phyloP scores from a whole-genome alignment of 352 stramenopile genomes.

The Aphanomyces invadans region DNA sequence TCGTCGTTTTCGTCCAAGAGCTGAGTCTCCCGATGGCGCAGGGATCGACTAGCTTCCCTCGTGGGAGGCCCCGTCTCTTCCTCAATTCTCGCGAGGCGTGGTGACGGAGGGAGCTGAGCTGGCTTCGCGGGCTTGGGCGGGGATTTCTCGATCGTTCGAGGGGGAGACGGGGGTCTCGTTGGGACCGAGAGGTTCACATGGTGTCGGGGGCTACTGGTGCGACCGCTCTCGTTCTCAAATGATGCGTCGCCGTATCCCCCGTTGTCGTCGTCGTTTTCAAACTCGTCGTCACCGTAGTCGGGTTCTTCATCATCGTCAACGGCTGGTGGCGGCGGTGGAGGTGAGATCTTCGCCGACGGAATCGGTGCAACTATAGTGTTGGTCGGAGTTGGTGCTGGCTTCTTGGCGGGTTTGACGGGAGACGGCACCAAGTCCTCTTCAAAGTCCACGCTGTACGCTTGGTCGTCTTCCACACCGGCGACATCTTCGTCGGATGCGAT shows the following conservation, averaged over 20 bases:
- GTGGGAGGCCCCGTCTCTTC: background rate
- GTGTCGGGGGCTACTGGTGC: constrained; percentile 37
- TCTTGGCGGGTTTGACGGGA: background rate
- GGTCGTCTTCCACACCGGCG: constrained; percentile 25
- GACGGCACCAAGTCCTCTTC: constrained; percentile 44
- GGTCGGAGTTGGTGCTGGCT: background rate
- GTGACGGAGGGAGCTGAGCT: constrained; percentile 26
- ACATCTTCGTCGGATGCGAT: constrained; percentile 34
- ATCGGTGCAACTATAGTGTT: background rate
- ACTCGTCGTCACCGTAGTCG: constrained; percentile 14
- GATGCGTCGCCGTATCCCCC: constrained; percentile 43
- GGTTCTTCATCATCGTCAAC: constrained; percentile 7
- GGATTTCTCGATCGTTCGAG: constrained; percentile 4
- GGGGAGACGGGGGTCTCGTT: constrained; percentile 26
- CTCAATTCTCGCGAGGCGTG: constrained; percentile 20
- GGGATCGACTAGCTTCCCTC: constrained; percentile 58
- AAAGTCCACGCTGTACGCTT: constrained; percentile 66
- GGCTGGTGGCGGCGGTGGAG: background rate
- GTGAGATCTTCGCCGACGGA: background rate
- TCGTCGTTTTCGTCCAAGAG: constrained; percentile 70
- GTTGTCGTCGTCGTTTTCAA: constrained; percentile 19
- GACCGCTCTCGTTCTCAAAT: constrained; percentile 66
- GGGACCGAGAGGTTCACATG: constrained; percentile 61
- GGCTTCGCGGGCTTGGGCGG: constrained; percentile 19
- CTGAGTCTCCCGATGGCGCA: constrained; percentile 71